Evolutionary conservation across 352 stramenopile genomes (phyloP), one percentile per base, ranked within the genome.

Genomic region (Pythium coloratum): DNA sequence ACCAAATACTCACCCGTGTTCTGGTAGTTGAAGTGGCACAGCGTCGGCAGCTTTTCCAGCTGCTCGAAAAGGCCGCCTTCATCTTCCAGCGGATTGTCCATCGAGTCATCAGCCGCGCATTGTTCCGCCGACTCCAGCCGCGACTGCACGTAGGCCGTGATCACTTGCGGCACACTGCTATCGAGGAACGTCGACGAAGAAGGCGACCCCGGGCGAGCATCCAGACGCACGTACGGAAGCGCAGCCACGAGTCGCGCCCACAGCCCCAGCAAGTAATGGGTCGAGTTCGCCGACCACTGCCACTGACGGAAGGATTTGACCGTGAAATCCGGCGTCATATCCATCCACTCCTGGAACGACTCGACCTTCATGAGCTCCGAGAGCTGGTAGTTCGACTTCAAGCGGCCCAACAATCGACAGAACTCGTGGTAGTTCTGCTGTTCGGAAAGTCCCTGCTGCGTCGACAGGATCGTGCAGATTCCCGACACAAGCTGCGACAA

Each of bases 361-460:
- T 98, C 94, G 13, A 96, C 90, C 69, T 98, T 98, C 64, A 99
- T 97, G 38, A 99, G 82, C 76, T 99, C 96, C 33, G 88, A 97
- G 16, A 99, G 84, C 79, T 99, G 97, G 78, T 99, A 99, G 76
- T 99, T 99, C 6, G 93, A 96, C 81, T 99, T 99, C 46, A 99
- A 73, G 1, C 97, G 81, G 1, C 97, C 95, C n/a, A 99, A 84
- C 12, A 99, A 74, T 38, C 97, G 90, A 82, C 97, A 99, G 74
- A 99, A 99, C 72, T 99, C 91, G 83, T 99, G 97, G 75, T 99
- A 99, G 72, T 99, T 99, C 64, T 99, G 93, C 68, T 98, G 92
- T 68, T 99, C 94, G n/a, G 97, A 92, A 12, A 99, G 84, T n/a
- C 97, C 97, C 50, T 97, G 94, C 70, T 98, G 90, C 46, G 96